Base-by-base conservation (phyloP, 2,329 filamentous ascomycete species). In the Fusarium aywerte region DNA sequence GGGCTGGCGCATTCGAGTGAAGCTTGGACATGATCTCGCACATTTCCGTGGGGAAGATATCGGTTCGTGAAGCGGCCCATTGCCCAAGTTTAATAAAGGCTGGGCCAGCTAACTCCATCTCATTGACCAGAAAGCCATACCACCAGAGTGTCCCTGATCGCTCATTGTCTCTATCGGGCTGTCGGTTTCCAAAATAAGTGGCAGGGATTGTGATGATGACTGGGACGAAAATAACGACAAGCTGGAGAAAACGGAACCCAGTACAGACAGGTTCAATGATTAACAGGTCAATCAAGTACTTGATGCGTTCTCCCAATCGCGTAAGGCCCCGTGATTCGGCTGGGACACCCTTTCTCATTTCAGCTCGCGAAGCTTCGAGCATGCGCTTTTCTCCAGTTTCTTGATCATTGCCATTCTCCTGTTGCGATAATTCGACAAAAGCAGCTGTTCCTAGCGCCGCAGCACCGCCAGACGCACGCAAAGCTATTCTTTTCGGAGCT, bases 11-110 rank as follows among this genome's bases (percentile, higher is more conserved):
- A 76, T 98, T 89, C 3, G 96, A 97, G 80, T 99, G 96, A 43
- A 99, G 85, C 64, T 93, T 92, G 2, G 94, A 97, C 95, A 99
- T 96, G 76, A 94, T 89, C 40, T 87, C 87, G 80, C 96, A 99
- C 87, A 99, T 89, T 77, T 97, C 90, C 21, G 86, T 91, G 3
- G 96, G 96, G 76, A 99, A 99, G 75, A 99, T 97, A 79, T 99
- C 96, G 39, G 94, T 92, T 76, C 96, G 87, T 7, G 96, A 98
- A 4, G 96, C 96, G 18, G 96, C 96, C 96, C 96, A 99, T 89
- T 99, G 96, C 16, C 96, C 96, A 54, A 99, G 87, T 89, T 99
- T 99, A 81, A 99, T 99, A 75, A 99, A 99, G 0, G 96, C 93
- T 42, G 96, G 94, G 0, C 96, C 96, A 18, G 95, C 93, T 75